Percentiles rank a stretch among this genome's conserved stretches.
phyloP scores from a whole-genome alignment of 1,139 yeast genomes.

The Nematodospora anomalae region DNA sequence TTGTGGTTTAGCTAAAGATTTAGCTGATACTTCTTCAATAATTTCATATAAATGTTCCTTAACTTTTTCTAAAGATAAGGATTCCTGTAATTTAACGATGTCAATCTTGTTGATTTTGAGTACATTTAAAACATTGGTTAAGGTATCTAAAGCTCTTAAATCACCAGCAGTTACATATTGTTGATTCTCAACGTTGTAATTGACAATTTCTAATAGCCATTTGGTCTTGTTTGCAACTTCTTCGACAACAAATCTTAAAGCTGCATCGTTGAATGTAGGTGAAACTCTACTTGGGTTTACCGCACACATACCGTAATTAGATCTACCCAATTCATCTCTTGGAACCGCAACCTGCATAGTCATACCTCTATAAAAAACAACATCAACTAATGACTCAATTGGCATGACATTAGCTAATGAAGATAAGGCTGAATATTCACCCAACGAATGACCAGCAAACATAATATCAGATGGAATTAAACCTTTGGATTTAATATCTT shows the following conservation, averaged over 20 bases:
- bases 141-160: slow-evolving; percentile 87
- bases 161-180: slow-evolving; percentile 99
- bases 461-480: slow-evolving; percentile 89
- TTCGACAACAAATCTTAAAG: slow-evolving; percentile 91
- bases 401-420: slow-evolving; percentile 99
- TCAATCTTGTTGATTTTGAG: slow-evolving; percentile 92
- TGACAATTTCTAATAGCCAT: slow-evolving; percentile 97
- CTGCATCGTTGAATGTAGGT: slow-evolving; percentile 86
- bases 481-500: slow-evolving; percentile 95
- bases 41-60: slow-evolving; percentile 85
- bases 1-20: slow-evolving; percentile 84
- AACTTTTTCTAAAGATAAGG: slow-evolving; percentile 82
- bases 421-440: slow-evolving; percentile 97
- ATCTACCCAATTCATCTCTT: slow-evolving; percentile 90
- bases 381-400: slow-evolving; percentile 94
- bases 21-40: slow-evolving; percentile 77
- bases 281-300: slow-evolving; percentile 94
- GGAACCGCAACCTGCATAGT: slow-evolving; percentile 99
- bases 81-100: slow-evolving; percentile 80
- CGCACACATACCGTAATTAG: slow-evolving; percentile 99
- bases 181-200: slow-evolving; percentile 96
- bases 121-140: slow-evolving; percentile 90
- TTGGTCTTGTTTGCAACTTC: slow-evolving; percentile 78
- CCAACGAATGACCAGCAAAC: slow-evolving; percentile 99
- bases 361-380: slow-evolving; percentile 99